Evolutionary conservation across 768 basidiomycete genomes (phyloP).

Genomic region (Lentinula sp.): DNA sequence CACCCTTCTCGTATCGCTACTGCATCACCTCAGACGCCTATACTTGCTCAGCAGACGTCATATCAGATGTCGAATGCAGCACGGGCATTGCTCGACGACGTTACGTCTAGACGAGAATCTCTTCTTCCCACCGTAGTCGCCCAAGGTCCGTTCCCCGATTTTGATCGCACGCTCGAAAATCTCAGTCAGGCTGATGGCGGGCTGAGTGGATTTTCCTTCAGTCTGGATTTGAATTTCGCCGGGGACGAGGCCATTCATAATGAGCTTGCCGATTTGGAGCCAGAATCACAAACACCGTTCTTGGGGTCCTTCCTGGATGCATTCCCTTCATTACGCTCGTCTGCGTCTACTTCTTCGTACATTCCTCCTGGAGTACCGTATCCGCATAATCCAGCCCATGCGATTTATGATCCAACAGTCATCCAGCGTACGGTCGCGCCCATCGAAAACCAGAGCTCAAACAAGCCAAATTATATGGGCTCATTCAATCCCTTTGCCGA

Average conservation of each 20-base stretch:
- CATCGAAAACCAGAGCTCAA: conserved; percentile 40
- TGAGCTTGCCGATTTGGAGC: conserved; percentile 46
- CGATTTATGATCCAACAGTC: conserved; percentile 51
- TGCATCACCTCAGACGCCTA: conserved; percentile 44
- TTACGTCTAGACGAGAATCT: conserved; percentile 68
- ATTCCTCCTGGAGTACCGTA: conserved; percentile 52
- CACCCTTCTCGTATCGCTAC: conserved; percentile 44
- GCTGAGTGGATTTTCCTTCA: conserved; percentile 78
- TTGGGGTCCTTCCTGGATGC: conserved; percentile 58
- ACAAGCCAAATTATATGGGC: conserved; percentile 55
- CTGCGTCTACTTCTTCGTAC: conserved; percentile 25
- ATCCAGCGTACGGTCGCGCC: conserved; percentile 29
- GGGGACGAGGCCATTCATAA: conserved; percentile 33
- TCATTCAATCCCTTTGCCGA: conserved; percentile 83
- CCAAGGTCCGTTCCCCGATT: conserved; percentile 78
- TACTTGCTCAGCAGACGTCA: conserved; percentile 50
- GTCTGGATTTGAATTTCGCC: conserved; percentile 74
- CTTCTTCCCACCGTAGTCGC: conserved; percentile 30
- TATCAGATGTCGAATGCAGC: conserved; percentile 89
- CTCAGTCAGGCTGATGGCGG: conserved; percentile 58
- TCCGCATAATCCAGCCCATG: conserved; percentile 38
- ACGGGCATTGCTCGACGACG: conserved; percentile 78
- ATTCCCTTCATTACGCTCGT: conserved; percentile 55
- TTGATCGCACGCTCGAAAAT: conserved; percentile 77
- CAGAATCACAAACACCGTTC: conserved; percentile 51